Base-by-base conservation (phyloP, 208 protist genomes). In the Trypanosoma grayi region DNA sequence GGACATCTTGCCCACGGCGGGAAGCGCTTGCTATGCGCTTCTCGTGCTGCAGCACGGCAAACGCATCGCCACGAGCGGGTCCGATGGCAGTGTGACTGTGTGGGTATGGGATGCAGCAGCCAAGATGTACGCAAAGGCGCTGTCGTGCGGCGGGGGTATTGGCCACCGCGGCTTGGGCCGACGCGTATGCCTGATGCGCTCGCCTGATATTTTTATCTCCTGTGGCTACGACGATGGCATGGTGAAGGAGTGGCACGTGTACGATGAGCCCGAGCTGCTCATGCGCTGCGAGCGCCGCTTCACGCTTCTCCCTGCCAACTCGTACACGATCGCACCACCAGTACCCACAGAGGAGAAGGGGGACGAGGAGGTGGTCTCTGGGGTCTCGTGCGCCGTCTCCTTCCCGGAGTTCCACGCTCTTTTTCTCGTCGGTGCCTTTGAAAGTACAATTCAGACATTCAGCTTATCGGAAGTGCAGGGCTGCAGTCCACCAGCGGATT, bases 231-330 rank as follows among this genome's bases (percentile, higher is more conserved):
- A 94, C 36, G 79, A 89, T 43, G 81, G 79, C 16, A 22, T 94
- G 11, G 68, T 94, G 60, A 79, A 69, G 62, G 87, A 94, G 75
- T 94, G 87, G 84, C 87, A 94, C 69, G 57, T 94, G 44, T 90
- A 91, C 70, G 81, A 89, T 40, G 73, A 83, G 56, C 79, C 83
- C 14, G 75, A 87, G 66, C 20, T 73, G 34, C 36, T 90, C 27
- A 67, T 91, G 70, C 76, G 81, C 16, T 86, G 77, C 39, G 75
- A 77, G 43, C 73, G 87, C 7, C 74, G 70, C 39, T 90, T 93
- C 41, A 71, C 71, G 9, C 45, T 90, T 48, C 54, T 65, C 37
- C 58, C 75, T 6, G 39, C 40, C 9, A 60, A 56, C 24, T 68
- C 43, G 20, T 40, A 61, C 41, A 28, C 4, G 6, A 14, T 30